phyloP scores from a whole-genome alignment of 768 basidiomycete genomes.

The Gloeostereum incarnatum region DNA sequence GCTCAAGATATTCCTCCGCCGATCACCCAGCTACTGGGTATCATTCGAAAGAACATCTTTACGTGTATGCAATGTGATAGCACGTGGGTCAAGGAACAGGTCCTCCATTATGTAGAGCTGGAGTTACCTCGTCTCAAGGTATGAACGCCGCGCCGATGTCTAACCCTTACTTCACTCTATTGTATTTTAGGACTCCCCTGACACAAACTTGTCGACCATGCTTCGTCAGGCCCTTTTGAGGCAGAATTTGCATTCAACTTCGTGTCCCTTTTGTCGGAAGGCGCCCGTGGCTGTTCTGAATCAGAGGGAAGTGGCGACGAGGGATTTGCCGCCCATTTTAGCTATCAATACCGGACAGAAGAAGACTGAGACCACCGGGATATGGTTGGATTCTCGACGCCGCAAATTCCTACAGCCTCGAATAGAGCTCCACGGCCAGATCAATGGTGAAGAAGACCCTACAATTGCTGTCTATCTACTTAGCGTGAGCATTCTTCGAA shows the following conservation, averaged over 20 bases:
- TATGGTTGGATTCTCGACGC: conserved; percentile 65
- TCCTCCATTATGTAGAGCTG: conserved; percentile 80
- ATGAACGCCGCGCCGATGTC: too few species aligned
- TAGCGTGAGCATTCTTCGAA: conserved; percentile 40
- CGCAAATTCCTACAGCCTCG: conserved; percentile 52
- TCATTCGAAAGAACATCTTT: conserved; percentile 68
- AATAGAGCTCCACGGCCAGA: conserved; percentile 49
- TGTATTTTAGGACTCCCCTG: too few species aligned
- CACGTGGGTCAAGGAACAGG: conserved; percentile 62
- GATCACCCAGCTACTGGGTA: conserved; percentile 78
- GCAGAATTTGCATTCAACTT: conserved; percentile 78
- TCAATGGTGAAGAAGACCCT: conserved; percentile 47
- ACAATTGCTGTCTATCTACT: conserved; percentile 58
- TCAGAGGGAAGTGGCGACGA: conserved; percentile 50
- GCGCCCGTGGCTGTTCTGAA: too few species aligned
- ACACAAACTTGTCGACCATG: conserved; percentile 54
- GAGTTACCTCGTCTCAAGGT: conserved; percentile 84
- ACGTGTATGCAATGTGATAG: conserved; percentile 70
- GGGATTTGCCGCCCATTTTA: conserved; percentile 73
- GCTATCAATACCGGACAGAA: conserved; percentile 80
- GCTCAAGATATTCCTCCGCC: conserved; percentile 46
- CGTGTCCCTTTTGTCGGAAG: conserved; percentile 70
- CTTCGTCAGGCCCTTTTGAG: conserved; percentile 71
- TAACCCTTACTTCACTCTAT: too few species aligned
- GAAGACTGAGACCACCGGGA: conserved; percentile 59